Evolutionary conservation across 805 yeast genomes (phyloP).

Genomic region (Kuraishia piskuri): DNA sequence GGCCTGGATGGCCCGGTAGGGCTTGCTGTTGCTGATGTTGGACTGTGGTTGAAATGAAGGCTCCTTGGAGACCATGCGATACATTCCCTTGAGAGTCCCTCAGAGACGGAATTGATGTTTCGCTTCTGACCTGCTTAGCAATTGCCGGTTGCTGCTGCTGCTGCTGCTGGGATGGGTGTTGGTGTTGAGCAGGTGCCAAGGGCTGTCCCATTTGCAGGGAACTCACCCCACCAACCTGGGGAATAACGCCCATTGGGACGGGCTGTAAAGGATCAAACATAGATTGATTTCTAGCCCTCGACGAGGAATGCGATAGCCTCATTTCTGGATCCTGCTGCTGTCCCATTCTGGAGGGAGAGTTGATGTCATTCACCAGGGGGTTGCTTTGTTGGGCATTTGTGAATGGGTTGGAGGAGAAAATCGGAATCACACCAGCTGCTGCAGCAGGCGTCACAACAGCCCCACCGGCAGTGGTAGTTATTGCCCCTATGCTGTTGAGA

Average conservation of each 20-base stretch:
- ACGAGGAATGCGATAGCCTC: constrained; percentile 10
- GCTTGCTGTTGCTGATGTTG: neutral
- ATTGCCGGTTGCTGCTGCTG: neutral
- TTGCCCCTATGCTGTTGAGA: neutral
- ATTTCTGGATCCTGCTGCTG: neutral
- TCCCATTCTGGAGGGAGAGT: neutral
- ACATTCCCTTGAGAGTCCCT: neutral
- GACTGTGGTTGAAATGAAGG: neutral
- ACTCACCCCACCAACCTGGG: neutral
- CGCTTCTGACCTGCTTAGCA: neutral
- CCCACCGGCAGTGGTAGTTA: neutral
- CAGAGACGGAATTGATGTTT: neutral
- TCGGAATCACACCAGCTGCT: neutral
- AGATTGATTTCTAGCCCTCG: constrained; percentile 28
- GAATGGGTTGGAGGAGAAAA: constrained; percentile 6
- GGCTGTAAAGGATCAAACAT: constrained; percentile 27
- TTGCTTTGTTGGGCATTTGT: neutral
- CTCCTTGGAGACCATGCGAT: neutral
- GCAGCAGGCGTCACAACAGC: neutral
- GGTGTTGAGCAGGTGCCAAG: neutral
- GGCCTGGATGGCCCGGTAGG: neutral
- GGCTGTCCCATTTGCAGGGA: neutral
- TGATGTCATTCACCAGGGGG: neutral
- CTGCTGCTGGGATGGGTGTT: neutral
- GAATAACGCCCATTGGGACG: constrained; percentile 5